phyloP scores from a whole-genome alignment of 208 protist species.

The Leishmania guyanensis region DNA sequence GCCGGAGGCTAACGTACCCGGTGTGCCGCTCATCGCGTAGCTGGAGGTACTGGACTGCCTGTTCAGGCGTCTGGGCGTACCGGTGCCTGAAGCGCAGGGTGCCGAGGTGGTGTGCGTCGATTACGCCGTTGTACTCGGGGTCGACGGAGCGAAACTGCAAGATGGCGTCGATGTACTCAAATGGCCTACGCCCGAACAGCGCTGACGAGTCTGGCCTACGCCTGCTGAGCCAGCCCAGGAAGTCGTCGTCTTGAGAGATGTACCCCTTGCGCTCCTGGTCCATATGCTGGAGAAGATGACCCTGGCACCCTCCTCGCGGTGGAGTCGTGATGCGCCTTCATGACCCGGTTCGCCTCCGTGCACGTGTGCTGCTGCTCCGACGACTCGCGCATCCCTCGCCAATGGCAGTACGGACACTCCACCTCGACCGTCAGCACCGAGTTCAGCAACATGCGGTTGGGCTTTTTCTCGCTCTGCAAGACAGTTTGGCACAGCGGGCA shows the following conservation, averaged over 20 bases:
- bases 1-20: slow-evolving; percentile 32
- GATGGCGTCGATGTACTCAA: slow-evolving; percentile 83
- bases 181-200: slow-evolving; percentile 73
- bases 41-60: slow-evolving; percentile 40
- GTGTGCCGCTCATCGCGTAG: slow-evolving; percentile 31
- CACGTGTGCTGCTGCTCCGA: slow-evolving; percentile 31
- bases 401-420: slow-evolving; percentile 60
- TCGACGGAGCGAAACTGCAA: slow-evolving; percentile 85
- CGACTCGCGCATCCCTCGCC: slow-evolving; percentile 56
- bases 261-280: slow-evolving; percentile 45
- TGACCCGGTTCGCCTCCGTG: slow-evolving; percentile 5
- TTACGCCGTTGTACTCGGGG: slow-evolving; percentile 61
- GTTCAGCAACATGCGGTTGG: slow-evolving; percentile 76
- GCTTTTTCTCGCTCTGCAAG: slow-evolving; percentile 40
- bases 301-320: slow-evolving; percentile 47
- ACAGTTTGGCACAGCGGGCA: slow-evolving; percentile 66
- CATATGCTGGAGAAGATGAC: slow-evolving; percentile 73
- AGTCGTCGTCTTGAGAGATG: slow-evolving; percentile 69
- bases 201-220: slow-evolving; percentile 70
- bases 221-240: slow-evolving; percentile 67
- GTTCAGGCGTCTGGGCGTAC: slow-evolving; percentile 31
- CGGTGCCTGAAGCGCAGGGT: slow-evolving; percentile 37
- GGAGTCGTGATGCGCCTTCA: not conserved
- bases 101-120: slow-evolving; percentile 58
- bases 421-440: slow-evolving; percentile 57